phyloP scores from a whole-genome alignment of 1,284 basidiomycete species.

The Agaricales sp. region DNA sequence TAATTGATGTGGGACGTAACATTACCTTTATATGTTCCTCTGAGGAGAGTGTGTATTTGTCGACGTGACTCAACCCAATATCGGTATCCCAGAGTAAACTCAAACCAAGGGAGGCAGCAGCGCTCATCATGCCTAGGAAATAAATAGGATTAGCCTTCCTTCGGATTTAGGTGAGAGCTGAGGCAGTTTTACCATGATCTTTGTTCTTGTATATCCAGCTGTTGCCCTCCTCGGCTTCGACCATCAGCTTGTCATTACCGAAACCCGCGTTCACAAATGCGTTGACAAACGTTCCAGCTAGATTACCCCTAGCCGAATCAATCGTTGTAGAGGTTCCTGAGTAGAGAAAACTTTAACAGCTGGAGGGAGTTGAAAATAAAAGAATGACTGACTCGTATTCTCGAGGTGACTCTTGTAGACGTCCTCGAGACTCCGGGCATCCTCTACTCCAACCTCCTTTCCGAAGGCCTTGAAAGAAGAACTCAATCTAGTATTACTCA shows the following conservation, averaged over 20 bases:
- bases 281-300: slow-evolving; percentile 97
- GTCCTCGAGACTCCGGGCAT: slow-evolving; percentile 90
- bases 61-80: slow-evolving; percentile 87
- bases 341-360: background rate
- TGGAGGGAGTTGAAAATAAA: background rate
- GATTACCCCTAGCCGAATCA: slow-evolving; percentile 90
- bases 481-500: slow-evolving; percentile 82
- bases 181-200: slow-evolving; percentile 84
- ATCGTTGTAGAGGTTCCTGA: slow-evolving; percentile 55
- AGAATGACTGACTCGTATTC: slow-evolving; percentile 54
- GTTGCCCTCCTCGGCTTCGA: slow-evolving; percentile 89
- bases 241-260: slow-evolving; percentile 98
- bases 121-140: slow-evolving; percentile 83
- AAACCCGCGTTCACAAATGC: slow-evolving; percentile 99
- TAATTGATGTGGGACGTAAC: too few relatives aligned
- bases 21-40: slow-evolving; percentile 94
- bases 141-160: slow-evolving; percentile 3
- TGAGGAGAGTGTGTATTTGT: slow-evolving; percentile 95
- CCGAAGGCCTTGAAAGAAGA: slow-evolving; percentile 86
- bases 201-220: slow-evolving; percentile 99
- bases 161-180: slow-evolving; percentile 15
- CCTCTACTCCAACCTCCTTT: slow-evolving; percentile 87
- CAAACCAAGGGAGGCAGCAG: slow-evolving; percentile 89
- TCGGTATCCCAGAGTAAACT: slow-evolving; percentile 97
- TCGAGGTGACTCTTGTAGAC: slow-evolving; percentile 98